Evolutionary conservation across 495 filamentous ascomycete genomes (phyloP).

Genomic region (Chaetomidium leptoderma): DNA sequence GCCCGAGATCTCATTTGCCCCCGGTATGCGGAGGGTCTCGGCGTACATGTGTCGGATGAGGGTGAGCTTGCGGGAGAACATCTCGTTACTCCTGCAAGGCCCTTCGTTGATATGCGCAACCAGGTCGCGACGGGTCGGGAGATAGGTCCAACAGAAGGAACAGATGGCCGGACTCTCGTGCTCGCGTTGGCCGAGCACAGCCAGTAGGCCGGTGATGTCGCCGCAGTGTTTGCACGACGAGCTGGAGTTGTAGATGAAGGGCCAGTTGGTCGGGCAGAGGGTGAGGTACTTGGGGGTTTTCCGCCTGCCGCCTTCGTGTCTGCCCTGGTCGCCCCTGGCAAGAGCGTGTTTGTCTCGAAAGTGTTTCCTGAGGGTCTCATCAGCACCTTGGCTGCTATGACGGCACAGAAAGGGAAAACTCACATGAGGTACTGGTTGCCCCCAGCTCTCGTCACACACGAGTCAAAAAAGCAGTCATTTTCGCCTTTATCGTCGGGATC

Average conservation of each 20-base stretch:
- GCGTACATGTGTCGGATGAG: conserved; percentile 13
- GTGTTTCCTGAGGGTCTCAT: conserved; percentile 7
- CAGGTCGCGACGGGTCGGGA: conserved; percentile 4
- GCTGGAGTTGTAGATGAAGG: conserved; percentile 3
- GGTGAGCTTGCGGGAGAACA: conserved; percentile 1
- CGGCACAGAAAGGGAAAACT: neutral
- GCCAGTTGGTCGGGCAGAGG: conserved; percentile 18
- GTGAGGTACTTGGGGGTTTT: conserved; percentile 16
- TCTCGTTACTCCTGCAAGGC: conserved; percentile 13
- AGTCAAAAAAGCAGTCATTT: conserved; percentile 15
- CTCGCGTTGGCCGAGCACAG: conserved; percentile 1
- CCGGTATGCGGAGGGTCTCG: conserved; percentile 2
- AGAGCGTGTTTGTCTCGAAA: conserved; percentile 12
- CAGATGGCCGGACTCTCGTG: conserved; percentile 16
- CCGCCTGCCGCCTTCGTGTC: neutral
- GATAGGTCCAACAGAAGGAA: conserved; percentile 15
- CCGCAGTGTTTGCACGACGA: conserved; percentile 8
- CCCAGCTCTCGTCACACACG: conserved; percentile 1
- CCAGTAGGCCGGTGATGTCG: conserved; percentile 1
- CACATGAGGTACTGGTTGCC: conserved; percentile 10
- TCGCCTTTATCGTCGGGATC: conserved; percentile 9
- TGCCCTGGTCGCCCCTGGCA: conserved; percentile 13
- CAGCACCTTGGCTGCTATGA: neutral
- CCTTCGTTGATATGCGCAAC: conserved; percentile 5
- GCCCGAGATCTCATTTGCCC: neutral